Percentiles rank a stretch among this genome's conserved stretches.
These are phyloP conservation scores for Ustilago loliicola DNA, from an alignment of 1,284 basidiomycete species.

Conservation along the genomic window DNA sequence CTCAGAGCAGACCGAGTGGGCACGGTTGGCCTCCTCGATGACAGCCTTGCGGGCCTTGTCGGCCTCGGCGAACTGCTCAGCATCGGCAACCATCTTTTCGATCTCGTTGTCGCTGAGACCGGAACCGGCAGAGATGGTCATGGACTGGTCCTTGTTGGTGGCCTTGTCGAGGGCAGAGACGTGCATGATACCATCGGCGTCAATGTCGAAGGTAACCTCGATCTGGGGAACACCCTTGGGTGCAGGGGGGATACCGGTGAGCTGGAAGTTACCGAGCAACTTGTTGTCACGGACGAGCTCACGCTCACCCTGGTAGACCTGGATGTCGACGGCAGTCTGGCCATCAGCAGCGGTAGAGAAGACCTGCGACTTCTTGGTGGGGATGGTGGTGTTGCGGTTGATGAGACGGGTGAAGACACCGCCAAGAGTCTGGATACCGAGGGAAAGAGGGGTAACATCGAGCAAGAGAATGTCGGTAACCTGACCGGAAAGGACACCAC, in stretches of 20 bases:
- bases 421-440: constrained; percentile 96
- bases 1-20: constrained; percentile 91
- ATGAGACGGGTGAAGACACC: constrained; percentile 90
- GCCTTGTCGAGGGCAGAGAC: constrained; percentile 97
- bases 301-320: constrained; percentile 98
- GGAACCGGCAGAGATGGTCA: constrained; percentile 96
- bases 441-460: constrained; percentile 93
- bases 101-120: constrained; percentile 97
- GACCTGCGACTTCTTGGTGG: constrained; percentile 98
- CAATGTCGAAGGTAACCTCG: constrained; percentile 98
- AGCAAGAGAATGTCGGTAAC: constrained; percentile 96
- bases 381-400: constrained; percentile 97
- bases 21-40: constrained; percentile 98
- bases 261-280: constrained; percentile 99
- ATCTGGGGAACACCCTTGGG: constrained; percentile 99
- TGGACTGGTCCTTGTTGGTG: constrained; percentile 95
- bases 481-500: constrained; percentile 94
- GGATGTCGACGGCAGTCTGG: constrained; percentile 84
- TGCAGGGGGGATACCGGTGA: constrained; percentile 95
- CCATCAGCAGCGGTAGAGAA: constrained; percentile 90
- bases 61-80: constrained; percentile 84
- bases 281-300: constrained; percentile 98
- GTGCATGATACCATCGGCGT: constrained; percentile 97
- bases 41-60: constrained; percentile 84
- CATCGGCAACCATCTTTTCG: constrained; percentile 94